phyloP scores from a whole-genome alignment of 805 yeast species.

The Saccharomycodes ludwigii region DNA sequence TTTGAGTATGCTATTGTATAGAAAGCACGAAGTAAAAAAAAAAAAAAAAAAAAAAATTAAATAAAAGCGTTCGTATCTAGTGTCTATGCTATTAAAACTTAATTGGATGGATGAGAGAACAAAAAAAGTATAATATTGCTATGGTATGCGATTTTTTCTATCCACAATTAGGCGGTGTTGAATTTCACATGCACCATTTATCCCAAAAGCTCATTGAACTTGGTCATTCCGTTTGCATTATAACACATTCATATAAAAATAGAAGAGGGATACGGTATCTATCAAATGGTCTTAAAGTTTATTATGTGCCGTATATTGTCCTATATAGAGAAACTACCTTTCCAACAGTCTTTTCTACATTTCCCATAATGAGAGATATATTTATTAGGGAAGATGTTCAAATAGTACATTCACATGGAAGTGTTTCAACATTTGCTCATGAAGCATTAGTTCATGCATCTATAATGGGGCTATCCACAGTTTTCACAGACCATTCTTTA shows the following conservation, averaged over 20 bases:
- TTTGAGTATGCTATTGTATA: too few species aligned
- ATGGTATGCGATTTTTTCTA: conserved; percentile 96
- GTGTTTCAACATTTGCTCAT: conserved; percentile 73
- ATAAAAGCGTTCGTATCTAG: conserved; percentile 21
- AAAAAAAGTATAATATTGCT: conserved; percentile 18
- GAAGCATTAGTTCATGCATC: conserved; percentile 88
- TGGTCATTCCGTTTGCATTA: conserved; percentile 77
- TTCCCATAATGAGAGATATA: conserved; percentile 77
- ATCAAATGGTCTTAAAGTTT: conserved; percentile 86
- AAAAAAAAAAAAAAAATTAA: too few species aligned
- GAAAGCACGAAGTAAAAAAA: too few species aligned
- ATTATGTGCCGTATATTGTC: conserved; percentile 74
- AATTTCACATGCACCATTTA: conserved; percentile 84
- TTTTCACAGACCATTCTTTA: conserved; percentile 90
- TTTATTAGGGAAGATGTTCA: conserved; percentile 76
- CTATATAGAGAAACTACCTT: conserved; percentile 75
- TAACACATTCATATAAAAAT: conserved; percentile 81
- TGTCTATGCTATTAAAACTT: conserved; percentile 10
- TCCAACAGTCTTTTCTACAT: conserved; percentile 81
- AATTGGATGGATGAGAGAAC: not conserved
- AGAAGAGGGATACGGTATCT: conserved; percentile 73
- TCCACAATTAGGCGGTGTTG: conserved; percentile 98
- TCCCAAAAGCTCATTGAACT: conserved; percentile 67
- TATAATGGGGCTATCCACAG: conserved; percentile 85
- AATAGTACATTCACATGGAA: conserved; percentile 92